A percentile compares a stretch with the other conserved stretches of the same genome.
Conservation (phyloP, 768 basidiomycete species). For the Imleria badia region DNA sequence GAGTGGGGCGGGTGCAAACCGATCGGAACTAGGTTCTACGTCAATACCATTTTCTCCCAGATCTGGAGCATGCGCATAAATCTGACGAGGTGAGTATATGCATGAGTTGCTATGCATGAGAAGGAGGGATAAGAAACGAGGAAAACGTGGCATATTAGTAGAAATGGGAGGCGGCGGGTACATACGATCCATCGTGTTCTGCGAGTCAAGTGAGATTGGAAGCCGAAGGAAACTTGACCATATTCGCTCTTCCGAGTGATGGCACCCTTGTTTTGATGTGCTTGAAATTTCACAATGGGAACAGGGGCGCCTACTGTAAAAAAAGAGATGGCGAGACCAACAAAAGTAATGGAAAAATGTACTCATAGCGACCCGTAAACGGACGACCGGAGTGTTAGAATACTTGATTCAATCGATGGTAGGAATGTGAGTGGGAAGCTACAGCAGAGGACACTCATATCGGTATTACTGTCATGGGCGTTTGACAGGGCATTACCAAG, state of each 20-base stretch:
- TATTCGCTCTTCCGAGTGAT: slow-evolving; percentile 70
- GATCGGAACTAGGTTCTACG: slow-evolving; percentile 62
- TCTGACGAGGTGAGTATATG: slow-evolving; percentile 1
- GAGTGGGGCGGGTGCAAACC: slow-evolving; percentile 58
- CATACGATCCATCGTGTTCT: background rate
- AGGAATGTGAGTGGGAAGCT: slow-evolving; percentile 7
- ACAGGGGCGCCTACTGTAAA: too few species aligned
- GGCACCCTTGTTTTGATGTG: too few species aligned
- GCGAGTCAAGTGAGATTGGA: background rate
- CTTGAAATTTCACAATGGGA: too few species aligned
- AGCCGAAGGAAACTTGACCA: slow-evolving; percentile 54
- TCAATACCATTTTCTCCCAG: slow-evolving; percentile 84
- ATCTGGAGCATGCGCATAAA: slow-evolving; percentile 52
- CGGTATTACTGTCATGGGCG: slow-evolving; percentile 55
- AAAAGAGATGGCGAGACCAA: background rate
- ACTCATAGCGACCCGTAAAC: slow-evolving; percentile 89
- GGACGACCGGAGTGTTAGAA: slow-evolving; percentile 61
- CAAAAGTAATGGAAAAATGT: background rate
- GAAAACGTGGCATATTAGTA: background rate
- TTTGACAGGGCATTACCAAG: slow-evolving; percentile 28
- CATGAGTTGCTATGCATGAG: background rate
- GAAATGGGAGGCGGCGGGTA: background rate
- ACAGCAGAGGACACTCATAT: slow-evolving; percentile 90
- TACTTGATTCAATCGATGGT: background rate
- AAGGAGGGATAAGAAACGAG: background rate